Percentiles rank a stretch among this genome's conserved stretches.
phyloP scores from a whole-genome alignment of 495 filamentous ascomycete species.

The Lophiostoma macrostomum region DNA sequence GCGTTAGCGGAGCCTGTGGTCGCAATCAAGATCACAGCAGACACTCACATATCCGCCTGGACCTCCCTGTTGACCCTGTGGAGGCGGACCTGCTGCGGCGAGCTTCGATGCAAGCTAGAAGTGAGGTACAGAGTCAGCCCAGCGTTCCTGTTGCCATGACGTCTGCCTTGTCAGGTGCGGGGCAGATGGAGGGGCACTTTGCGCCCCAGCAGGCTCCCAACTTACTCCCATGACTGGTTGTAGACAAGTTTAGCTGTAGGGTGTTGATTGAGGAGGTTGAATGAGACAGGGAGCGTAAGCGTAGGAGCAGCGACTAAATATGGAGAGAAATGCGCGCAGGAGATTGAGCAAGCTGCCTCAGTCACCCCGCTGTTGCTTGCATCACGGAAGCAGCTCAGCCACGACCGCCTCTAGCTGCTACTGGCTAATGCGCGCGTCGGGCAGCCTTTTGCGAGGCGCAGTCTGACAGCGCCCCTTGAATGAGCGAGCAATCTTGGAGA shows the following conservation, averaged over 20 bases:
- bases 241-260: not conserved
- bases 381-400: not conserved
- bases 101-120: conserved; percentile 32
- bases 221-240: conserved; percentile 10
- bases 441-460: too few relatives aligned
- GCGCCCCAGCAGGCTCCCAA: not conserved
- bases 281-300: too few relatives aligned
- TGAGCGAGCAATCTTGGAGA: too few relatives aligned
- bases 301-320: too few relatives aligned
- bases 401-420: not conserved
- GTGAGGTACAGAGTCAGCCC: conserved; percentile 15
- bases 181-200: conserved; percentile 10
- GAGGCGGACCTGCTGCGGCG: conserved; percentile 25
- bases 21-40: not conserved
- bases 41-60: conserved; percentile 31
- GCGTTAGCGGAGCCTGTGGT: conserved; percentile 5
- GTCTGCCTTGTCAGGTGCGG: not conserved
- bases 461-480: too few relatives aligned
- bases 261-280: not conserved
- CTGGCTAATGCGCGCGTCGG: conserved; percentile 12
- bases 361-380: not conserved
- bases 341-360: conserved; percentile 1
- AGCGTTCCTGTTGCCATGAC: conserved; percentile 11
- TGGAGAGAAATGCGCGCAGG: not conserved
- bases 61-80: conserved; percentile 25